Evolutionary conservation across 176 grass and related monocot genomes (phyloP).

Genomic region (Eleusine coracana): DNA sequence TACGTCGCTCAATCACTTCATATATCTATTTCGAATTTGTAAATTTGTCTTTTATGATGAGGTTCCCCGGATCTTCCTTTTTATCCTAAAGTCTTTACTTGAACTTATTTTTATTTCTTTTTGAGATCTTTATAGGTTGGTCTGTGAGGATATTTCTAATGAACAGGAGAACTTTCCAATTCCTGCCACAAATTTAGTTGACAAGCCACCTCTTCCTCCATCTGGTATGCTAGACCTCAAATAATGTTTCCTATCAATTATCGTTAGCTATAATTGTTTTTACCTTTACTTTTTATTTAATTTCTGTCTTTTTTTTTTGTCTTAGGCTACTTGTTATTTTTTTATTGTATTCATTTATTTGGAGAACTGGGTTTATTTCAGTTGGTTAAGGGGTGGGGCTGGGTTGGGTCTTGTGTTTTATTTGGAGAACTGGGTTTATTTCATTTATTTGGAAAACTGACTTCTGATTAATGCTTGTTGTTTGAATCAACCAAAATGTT

Average conservation of each 20-base stretch:
- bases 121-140: conserved; percentile 40
- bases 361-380: no score
- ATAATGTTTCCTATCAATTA: not conserved
- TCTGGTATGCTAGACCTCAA: conserved; percentile 44
- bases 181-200: conserved; percentile 76
- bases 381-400: no score
- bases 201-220: conserved; percentile 64
- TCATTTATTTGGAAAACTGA: no score
- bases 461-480: no score
- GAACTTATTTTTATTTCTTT: not conserved
- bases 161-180: conserved; percentile 65
- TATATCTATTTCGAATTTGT: conserved; percentile 10
- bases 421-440: no score
- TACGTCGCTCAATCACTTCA: conserved; percentile 38
- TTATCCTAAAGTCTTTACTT: not conserved
- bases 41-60: not conserved
- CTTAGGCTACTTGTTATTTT: not conserved
- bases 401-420: no score
- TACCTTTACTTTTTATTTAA: conserved; percentile 23
- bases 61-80: not conserved
- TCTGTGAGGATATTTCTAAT: conserved; percentile 59
- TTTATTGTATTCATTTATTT: not conserved
- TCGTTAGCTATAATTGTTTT: conserved; percentile 8
- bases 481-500: conserved; percentile 1
- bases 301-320: conserved; percentile 5